Base-by-base conservation (phyloP, 495 filamentous ascomycete species). In the Usnea hakonensis region DNA sequence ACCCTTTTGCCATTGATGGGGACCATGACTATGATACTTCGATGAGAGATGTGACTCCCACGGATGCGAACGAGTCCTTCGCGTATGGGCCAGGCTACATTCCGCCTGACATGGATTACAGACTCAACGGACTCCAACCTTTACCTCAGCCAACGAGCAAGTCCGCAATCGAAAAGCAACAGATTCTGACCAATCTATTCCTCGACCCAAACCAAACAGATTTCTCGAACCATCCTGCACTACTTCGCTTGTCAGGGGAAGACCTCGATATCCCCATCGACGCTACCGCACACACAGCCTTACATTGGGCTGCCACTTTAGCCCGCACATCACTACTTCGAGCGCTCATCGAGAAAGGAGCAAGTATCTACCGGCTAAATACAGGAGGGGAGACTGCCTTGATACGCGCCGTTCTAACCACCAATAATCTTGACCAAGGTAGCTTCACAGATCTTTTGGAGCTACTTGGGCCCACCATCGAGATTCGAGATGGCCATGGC, bases 251-350 rank as follows among this genome's bases (percentile, higher is more conserved):
- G 57, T 85, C 85, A n/a, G 83, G 87, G 1, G 78, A 88, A 30
- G 91, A 97, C 60, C 82, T 97, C 35, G 94, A 98, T 69, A 83
- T 90, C 35, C 93, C 95, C 11, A 85, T 98, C 60, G 94, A 98
- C 69, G 77, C 84, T 7, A 89, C 88, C 58, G 85, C 85, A 28
- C 91, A 96, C 71, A 96, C 89, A 59, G 90, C 94, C 28, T 78
- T 98, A 36, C 93, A 96, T 69, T 98, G 94, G 94, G 94, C 93
- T n/a, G 91, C 94, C 13, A 95, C 93, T 43, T 80, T 97, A 53
- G 90, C 89, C n/a, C 87, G 90, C 26, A 83, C 93, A 70, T 81
- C 87, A 13, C 78, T 97, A 9, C 73, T 96, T 41, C 81, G 88
- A 58, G 85, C 90, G 3, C 79, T 98, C 0, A 87, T 98, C 64